Conservation (phyloP, 441 rosid genomes). For the Croton setiger region DNA sequence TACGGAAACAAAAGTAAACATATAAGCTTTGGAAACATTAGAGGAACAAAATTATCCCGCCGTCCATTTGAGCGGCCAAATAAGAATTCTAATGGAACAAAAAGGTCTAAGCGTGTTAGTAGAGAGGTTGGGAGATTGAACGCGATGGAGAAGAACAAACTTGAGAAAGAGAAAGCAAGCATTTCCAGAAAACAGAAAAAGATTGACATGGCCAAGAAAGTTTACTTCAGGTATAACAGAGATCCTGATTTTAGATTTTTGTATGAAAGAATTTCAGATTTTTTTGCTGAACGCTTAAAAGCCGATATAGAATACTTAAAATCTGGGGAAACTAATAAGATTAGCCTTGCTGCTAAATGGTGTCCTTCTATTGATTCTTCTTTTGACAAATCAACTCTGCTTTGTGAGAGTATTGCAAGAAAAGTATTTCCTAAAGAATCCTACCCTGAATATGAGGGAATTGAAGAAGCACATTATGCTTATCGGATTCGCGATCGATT, state of each 20-base stretch:
- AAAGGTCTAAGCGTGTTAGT: background rate
- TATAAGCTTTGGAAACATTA: background rate
- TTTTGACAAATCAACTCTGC: conserved; percentile 15
- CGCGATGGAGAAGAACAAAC: background rate
- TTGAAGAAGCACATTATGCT: conserved; percentile 33
- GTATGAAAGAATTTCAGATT: conserved; percentile 22
- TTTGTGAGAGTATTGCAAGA: conserved; percentile 29
- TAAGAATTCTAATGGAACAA: background rate
- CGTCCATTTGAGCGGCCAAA: background rate
- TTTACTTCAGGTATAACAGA: conserved; percentile 4
- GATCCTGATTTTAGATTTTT: conserved; percentile 27
- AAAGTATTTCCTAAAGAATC: conserved; percentile 23
- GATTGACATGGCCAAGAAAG: conserved; percentile 22
- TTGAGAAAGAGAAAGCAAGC: conserved; percentile 26
- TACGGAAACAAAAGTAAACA: background rate
- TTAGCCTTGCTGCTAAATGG: conserved; percentile 33
- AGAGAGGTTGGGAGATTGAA: conserved; percentile 14
- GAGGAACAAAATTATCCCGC: background rate
- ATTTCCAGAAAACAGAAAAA: conserved; percentile 11
- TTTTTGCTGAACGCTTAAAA: conserved; percentile 22
- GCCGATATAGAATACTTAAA: conserved; percentile 17
- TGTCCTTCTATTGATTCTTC: conserved; percentile 30
- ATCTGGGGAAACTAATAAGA: conserved; percentile 1
- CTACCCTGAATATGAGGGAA: conserved; percentile 26
- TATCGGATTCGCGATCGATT: conserved; percentile 28